phyloP scores from a whole-genome alignment of 2,329 filamentous ascomycete species.

The Metarhizium brunneum region DNA sequence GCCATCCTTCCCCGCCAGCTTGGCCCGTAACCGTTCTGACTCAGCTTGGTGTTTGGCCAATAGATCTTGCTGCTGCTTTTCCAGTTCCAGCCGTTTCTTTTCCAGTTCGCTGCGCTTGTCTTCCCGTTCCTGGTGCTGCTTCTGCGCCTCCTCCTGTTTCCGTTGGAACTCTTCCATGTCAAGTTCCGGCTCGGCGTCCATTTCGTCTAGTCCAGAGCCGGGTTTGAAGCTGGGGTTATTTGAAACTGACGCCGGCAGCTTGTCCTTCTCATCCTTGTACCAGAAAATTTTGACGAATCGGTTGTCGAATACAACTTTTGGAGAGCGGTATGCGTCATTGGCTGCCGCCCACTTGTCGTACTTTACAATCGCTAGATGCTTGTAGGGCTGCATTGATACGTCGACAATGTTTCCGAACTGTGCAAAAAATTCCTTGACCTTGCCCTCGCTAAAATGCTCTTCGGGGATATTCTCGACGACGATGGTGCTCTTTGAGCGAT shows the following conservation, averaged over 20 bases:
- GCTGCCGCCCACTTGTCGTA: conserved; percentile 59
- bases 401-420: conserved; percentile 60
- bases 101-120: conserved; percentile 55
- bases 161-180: conserved; percentile 61
- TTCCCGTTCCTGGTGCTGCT: conserved; percentile 54
- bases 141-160: conserved; percentile 65
- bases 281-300: conserved; percentile 80
- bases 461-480: conserved; percentile 73
- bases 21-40: conserved; percentile 54
- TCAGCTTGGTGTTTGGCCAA: conserved; percentile 56
- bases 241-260: conserved; percentile 15
- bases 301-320: conserved; percentile 76
- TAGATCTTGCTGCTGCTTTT: conserved; percentile 53
- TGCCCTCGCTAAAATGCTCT: conserved; percentile 56
- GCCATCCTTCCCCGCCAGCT: conserved; percentile 27
- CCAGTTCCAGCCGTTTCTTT: conserved; percentile 52
- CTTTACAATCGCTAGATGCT: conserved; percentile 59
- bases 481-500: conserved; percentile 56
- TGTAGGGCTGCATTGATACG: conserved; percentile 56
- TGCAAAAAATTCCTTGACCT: conserved; percentile 59
- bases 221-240: conserved; percentile 15
- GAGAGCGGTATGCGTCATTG: conserved; percentile 62
- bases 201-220: conserved; percentile 10
- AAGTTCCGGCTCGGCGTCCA: conserved; percentile 40
- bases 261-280: conserved; percentile 48